Evolutionary conservation across 805 yeast genomes (phyloP).

Genomic region (Zygoascus biomembranicola): DNA sequence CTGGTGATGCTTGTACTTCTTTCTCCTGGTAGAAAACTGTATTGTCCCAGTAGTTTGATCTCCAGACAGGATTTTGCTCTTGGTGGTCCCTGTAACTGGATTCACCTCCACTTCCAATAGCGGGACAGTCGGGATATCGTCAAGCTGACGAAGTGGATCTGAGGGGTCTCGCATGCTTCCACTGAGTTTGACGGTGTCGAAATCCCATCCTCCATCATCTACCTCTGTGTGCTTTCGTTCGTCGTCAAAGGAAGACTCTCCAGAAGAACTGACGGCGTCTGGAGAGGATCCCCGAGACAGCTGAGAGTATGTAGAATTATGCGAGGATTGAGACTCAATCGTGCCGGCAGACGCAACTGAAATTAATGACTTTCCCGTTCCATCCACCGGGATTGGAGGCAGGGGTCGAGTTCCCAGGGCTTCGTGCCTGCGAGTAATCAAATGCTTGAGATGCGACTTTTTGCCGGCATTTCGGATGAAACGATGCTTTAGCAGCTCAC

Average conservation of each 20-base stretch:
- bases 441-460: conserved; percentile 27
- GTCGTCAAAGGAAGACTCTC: background rate
- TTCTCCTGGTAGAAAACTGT: background rate
- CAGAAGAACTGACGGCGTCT: background rate
- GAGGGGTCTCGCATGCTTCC: background rate
- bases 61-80: background rate
- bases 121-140: conserved; percentile 3
- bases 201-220: conserved; percentile 32
- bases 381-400: conserved; percentile 2
- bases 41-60: background rate
- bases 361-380: background rate
- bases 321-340: background rate
- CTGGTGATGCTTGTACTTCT: conserved; percentile 1
- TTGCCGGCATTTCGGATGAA: conserved; percentile 42
- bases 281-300: background rate
- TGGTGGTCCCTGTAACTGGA: conserved; percentile 1
- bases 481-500: conserved; percentile 51
- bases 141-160: background rate
- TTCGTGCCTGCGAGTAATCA: conserved; percentile 27
- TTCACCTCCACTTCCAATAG: conserved; percentile 1
- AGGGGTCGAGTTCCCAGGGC: background rate
- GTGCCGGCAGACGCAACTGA: background rate
- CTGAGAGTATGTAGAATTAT: background rate
- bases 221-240: conserved; percentile 3
- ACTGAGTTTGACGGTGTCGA: conserved; percentile 29